phyloP scores from a whole-genome alignment of 495 filamentous ascomycete species.

The Tuber magnatum region DNA sequence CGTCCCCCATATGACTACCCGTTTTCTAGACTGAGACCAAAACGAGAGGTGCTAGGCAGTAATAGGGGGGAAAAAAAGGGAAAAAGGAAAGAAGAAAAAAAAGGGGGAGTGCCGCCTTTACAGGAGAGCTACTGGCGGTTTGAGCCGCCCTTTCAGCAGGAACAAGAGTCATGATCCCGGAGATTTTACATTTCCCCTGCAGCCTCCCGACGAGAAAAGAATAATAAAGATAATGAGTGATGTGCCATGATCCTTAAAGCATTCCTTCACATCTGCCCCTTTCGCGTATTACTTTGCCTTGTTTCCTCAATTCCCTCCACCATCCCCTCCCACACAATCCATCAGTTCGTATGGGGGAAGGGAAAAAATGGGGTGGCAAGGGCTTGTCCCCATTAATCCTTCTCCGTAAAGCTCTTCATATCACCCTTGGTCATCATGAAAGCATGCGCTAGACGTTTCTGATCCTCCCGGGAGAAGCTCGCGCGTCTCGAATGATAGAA shows the following conservation, averaged over 20 bases:
- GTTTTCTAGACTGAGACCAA: background rate
- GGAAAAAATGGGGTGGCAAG: background rate
- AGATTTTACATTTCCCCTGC: slow-evolving; percentile 20
- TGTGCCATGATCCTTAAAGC: slow-evolving; percentile 24
- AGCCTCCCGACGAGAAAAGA: slow-evolving; percentile 23
- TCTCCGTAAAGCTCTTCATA: slow-evolving; percentile 25
- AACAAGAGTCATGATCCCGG: slow-evolving; percentile 28
- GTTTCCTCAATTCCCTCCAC: background rate
- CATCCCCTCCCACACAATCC: background rate
- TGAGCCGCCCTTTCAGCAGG: slow-evolving; percentile 22
- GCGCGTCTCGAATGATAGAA: slow-evolving; percentile 26
- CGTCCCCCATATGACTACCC: slow-evolving; percentile 1
- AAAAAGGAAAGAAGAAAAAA: background rate
- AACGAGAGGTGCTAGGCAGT: background rate
- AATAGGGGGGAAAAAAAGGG: background rate
- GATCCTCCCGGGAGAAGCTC: slow-evolving; percentile 36
- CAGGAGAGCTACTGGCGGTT: slow-evolving; percentile 23
- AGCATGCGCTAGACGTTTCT: slow-evolving; percentile 23
- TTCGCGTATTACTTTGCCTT: slow-evolving; percentile 5
- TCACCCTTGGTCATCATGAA: slow-evolving; percentile 16
- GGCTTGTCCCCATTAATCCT: slow-evolving; percentile 12
- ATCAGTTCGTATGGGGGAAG: background rate
- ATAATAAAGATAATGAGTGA: slow-evolving; percentile 31
- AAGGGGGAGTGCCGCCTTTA: slow-evolving; percentile 5
- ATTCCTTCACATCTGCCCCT: background rate